Evolutionary conservation across 768 basidiomycete genomes (phyloP).

Genomic region (Antrodiella citrinella): DNA sequence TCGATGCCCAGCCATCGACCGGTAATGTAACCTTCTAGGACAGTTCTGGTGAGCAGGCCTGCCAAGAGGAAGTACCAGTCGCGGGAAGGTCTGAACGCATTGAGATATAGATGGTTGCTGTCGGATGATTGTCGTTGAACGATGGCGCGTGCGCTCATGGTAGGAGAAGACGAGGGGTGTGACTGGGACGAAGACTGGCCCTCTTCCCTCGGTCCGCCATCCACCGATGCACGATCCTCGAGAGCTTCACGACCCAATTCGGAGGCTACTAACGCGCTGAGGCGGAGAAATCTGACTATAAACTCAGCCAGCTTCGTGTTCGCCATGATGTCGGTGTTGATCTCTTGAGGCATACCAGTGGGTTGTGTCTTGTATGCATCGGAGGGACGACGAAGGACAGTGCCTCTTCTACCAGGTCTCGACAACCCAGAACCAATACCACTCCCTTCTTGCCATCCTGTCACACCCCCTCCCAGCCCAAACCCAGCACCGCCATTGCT

Average conservation of each 20-base stretch:
- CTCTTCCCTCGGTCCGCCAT: conserved; percentile 27
- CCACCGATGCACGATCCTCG: conserved; percentile 33
- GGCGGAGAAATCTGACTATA: conserved; percentile 62
- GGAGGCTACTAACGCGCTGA: conserved; percentile 71
- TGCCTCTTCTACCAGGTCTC: conserved; percentile 47
- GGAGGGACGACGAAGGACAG: conserved; percentile 44
- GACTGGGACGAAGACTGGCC: background rate
- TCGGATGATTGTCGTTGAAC: conserved; percentile 4
- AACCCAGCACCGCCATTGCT: conserved; percentile 4
- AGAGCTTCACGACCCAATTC: conserved; percentile 66
- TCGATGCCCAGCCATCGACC: conserved; percentile 73
- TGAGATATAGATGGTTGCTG: conserved; percentile 11
- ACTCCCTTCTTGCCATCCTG: conserved; percentile 69
- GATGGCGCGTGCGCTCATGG: conserved; percentile 14
- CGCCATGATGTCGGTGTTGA: conserved; percentile 25
- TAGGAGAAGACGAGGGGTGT: conserved; percentile 3
- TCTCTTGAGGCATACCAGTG: conserved; percentile 10
- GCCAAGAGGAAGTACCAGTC: conserved; percentile 80
- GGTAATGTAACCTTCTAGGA: conserved; percentile 76
- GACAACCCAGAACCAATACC: conserved; percentile 68
- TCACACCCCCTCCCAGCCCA: conserved; percentile 42
- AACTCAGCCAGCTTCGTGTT: conserved; percentile 61
- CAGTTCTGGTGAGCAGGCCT: conserved; percentile 73
- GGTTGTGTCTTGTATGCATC: conserved; percentile 6
- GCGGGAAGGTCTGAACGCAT: conserved; percentile 55